These are phyloP conservation scores for Clitoria ternatea DNA, from an alignment of 306 rosid species.

Conservation along the genomic window DNA sequence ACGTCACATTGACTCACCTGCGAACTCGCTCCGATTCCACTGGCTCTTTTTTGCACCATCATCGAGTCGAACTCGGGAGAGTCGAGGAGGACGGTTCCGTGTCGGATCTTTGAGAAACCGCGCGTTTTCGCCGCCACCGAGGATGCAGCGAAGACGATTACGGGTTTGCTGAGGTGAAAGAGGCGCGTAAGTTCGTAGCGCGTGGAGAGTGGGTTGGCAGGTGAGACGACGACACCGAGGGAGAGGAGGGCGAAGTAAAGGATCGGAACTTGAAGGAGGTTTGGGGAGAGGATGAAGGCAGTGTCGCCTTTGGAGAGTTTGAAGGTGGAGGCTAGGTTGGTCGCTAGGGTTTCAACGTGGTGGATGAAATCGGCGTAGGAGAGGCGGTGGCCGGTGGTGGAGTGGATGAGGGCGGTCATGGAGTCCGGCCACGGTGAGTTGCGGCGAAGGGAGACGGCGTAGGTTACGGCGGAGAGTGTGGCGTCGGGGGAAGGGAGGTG, in stretches of 20 bases:
- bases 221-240: slow-evolving; percentile 50
- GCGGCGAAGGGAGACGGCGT: slow-evolving; percentile 34
- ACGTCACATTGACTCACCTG: slow-evolving; percentile 46
- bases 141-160: slow-evolving; percentile 39
- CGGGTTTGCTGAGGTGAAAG: slow-evolving; percentile 28
- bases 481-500: slow-evolving; percentile 39
- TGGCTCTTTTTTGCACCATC: not conserved
- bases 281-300: slow-evolving; percentile 44
- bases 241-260: slow-evolving; percentile 59
- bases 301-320: slow-evolving; percentile 46
- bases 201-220: slow-evolving; percentile 44
- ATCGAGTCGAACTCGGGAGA: slow-evolving; percentile 52
- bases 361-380: slow-evolving; percentile 33
- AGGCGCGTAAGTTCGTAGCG: slow-evolving; percentile 35
- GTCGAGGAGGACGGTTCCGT: slow-evolving; percentile 34
- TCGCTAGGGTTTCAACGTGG: slow-evolving; percentile 32
- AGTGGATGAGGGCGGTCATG: slow-evolving; percentile 32
- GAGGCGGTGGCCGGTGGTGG: slow-evolving; percentile 25
- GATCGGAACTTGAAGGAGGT: slow-evolving; percentile 39
- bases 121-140: not conserved
- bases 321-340: slow-evolving; percentile 29
- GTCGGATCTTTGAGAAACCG: not conserved
- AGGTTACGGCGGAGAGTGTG: slow-evolving; percentile 36
- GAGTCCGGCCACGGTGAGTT: slow-evolving; percentile 37
- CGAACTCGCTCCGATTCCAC: not conserved